Evolutionary conservation across 805 yeast genomes (phyloP).

Genomic region (Spathaspora sp.): DNA sequence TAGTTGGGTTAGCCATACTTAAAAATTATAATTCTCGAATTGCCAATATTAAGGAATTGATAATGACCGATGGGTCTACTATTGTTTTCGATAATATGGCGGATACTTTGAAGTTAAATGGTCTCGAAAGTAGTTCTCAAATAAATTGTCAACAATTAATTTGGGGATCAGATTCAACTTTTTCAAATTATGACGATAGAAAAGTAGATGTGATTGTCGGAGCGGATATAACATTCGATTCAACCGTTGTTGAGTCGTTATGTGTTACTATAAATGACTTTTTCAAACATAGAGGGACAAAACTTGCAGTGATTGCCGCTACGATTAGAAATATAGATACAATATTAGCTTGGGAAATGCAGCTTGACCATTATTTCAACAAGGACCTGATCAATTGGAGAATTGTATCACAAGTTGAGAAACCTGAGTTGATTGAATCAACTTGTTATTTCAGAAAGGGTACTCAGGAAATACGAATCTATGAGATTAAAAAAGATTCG

Average conservation of each 20-base stretch:
- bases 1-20: slow-evolving; percentile 54
- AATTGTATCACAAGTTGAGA: slow-evolving; percentile 8
- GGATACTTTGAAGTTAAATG: slow-evolving; percentile 46
- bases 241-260: slow-evolving; percentile 52
- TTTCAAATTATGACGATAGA: slow-evolving; percentile 27
- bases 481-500: slow-evolving; percentile 13
- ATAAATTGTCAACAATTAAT: slow-evolving; percentile 32
- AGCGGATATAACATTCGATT: slow-evolving; percentile 88
- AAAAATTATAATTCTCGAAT: slow-evolving; percentile 15
- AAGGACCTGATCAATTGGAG: slow-evolving; percentile 13
- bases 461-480: slow-evolving; percentile 25
- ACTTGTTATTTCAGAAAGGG: slow-evolving; percentile 19
- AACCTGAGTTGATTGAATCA: slow-evolving; percentile 10
- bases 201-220: slow-evolving; percentile 57
- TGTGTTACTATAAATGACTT: slow-evolving; percentile 45
- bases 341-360: slow-evolving; percentile 28
- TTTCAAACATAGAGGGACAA: slow-evolving; percentile 21
- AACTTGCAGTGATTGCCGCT: slow-evolving; percentile 57
- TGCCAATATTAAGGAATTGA: slow-evolving; percentile 21
- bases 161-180: slow-evolving; percentile 49
- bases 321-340: slow-evolving; percentile 60
- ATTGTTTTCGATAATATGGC: slow-evolving; percentile 46
- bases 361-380: slow-evolving; percentile 16
- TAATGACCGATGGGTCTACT: slow-evolving; percentile 68
- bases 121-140: slow-evolving; percentile 7